Conservation (phyloP, 2,329 filamentous ascomycete genomes). For the Ophiostoma perfectum region DNA sequence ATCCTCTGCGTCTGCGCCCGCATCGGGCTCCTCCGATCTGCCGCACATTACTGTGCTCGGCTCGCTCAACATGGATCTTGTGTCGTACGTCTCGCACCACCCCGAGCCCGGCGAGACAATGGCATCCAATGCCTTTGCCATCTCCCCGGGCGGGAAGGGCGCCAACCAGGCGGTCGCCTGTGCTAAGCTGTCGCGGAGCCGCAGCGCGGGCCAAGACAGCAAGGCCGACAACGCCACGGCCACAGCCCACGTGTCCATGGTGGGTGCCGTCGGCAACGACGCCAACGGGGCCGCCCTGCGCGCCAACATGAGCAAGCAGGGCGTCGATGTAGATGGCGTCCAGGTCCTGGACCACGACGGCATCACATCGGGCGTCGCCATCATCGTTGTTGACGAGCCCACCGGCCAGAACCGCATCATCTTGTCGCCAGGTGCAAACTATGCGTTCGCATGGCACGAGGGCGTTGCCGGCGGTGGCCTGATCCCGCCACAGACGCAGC, state of each 20-base stretch:
- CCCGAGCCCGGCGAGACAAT: conserved; percentile 83
- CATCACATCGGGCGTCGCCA: conserved; percentile 64
- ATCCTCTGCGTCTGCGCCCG: background rate
- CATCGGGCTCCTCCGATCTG: conserved; percentile 11
- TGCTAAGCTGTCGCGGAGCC: conserved; percentile 67
- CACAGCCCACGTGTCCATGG: conserved; percentile 56
- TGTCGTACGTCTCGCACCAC: conserved; percentile 78
- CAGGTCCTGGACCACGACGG: conserved; percentile 33
- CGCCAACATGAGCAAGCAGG: conserved; percentile 53
- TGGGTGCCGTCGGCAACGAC: conserved; percentile 67
- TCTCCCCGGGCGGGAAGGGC: conserved; percentile 85
- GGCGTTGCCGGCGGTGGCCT: conserved; percentile 33
- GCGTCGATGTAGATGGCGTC: conserved; percentile 57
- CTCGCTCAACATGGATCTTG: conserved; percentile 91
- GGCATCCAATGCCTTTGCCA: conserved; percentile 69
- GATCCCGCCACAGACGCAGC: conserved; percentile 39
- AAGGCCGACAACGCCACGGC: conserved; percentile 34
- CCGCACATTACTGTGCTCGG: conserved; percentile 74
- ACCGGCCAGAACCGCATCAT: conserved; percentile 74
- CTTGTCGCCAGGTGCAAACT: conserved; percentile 66
- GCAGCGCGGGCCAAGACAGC: conserved; percentile 27
- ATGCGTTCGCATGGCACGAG: conserved; percentile 37
- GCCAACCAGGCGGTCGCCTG: conserved; percentile 92
- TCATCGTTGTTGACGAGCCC: conserved; percentile 69
- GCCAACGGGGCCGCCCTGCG: conserved; percentile 58